Evolutionary conservation across 306 rosid species (phyloP).

Genomic region (Dryas drummondii): DNA sequence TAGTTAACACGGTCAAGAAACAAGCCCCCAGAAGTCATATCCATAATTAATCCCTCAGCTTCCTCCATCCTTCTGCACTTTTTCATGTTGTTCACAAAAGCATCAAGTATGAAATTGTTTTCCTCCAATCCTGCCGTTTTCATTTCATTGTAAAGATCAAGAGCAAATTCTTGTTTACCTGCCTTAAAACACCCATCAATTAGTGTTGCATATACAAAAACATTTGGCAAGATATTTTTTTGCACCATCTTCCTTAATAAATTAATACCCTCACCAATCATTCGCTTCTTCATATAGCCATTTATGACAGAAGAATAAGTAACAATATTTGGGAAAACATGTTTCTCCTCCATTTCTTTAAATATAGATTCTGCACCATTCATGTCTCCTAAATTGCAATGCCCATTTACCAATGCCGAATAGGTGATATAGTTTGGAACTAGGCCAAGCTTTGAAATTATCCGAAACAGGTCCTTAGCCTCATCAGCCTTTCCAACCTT

Average conservation of each 20-base stretch:
- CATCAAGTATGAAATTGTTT: slow-evolving; percentile 58
- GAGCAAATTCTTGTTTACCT: slow-evolving; percentile 60
- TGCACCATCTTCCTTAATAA: slow-evolving; percentile 57
- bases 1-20: slow-evolving; percentile 70
- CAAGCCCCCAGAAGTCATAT: slow-evolving; percentile 61
- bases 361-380: slow-evolving; percentile 52
- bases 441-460: slow-evolving; percentile 49
- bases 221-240: slow-evolving; percentile 59
- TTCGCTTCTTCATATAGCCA: slow-evolving; percentile 76
- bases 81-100: slow-evolving; percentile 75
- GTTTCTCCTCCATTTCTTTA: slow-evolving; percentile 56
- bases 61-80: slow-evolving; percentile 62
- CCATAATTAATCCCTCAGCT: slow-evolving; percentile 54
- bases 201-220: slow-evolving; percentile 59
- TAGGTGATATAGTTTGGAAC: slow-evolving; percentile 69
- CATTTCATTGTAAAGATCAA: slow-evolving; percentile 70
- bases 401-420: slow-evolving; percentile 67
- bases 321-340: slow-evolving; percentile 57
- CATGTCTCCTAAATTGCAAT: slow-evolving; percentile 72
- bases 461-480: slow-evolving; percentile 58
- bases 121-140: slow-evolving; percentile 58
- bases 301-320: slow-evolving; percentile 74
- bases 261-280: slow-evolving; percentile 62
- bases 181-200: slow-evolving; percentile 63
- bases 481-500: slow-evolving; percentile 58